A percentile compares a stretch with the other conserved stretches of the same genome.
Conservation (phyloP, 495 filamentous ascomycete genomes). For the Aspergillus campestris region DNA sequence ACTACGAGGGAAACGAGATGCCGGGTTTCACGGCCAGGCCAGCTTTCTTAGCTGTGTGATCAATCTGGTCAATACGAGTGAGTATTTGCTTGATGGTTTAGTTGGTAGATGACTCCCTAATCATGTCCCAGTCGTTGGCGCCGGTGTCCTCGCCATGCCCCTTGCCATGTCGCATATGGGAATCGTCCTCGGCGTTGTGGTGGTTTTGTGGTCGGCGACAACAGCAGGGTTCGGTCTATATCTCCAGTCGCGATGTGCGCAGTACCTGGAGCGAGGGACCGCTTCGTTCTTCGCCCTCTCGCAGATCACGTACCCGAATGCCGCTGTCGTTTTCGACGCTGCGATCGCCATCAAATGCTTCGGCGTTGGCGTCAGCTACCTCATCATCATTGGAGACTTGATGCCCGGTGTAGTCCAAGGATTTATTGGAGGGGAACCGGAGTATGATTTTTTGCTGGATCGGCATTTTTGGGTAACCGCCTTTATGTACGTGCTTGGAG, state of each 20-base stretch:
- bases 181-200: slow-evolving; percentile 68
- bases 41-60: slow-evolving; percentile 87
- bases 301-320: slow-evolving; percentile 94
- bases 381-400: slow-evolving; percentile 96
- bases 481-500: slow-evolving; percentile 59
- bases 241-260: slow-evolving; percentile 83
- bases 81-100: slow-evolving; percentile 12
- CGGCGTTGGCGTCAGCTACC: slow-evolving; percentile 89
- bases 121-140: slow-evolving; percentile 64
- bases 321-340: slow-evolving; percentile 88
- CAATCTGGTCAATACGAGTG: slow-evolving; percentile 88
- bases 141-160: slow-evolving; percentile 91
- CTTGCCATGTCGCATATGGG: slow-evolving; percentile 87
- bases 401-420: slow-evolving; percentile 92
- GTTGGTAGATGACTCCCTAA: slow-evolving; percentile 2
- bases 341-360: slow-evolving; percentile 98
- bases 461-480: slow-evolving; percentile 97
- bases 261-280: slow-evolving; percentile 78
- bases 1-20: slow-evolving; percentile 42
- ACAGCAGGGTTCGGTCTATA: slow-evolving; percentile 91
- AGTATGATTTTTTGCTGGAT: slow-evolving; percentile 67
- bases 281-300: slow-evolving; percentile 87
- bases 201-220: slow-evolving; percentile 84
- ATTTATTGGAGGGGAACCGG: slow-evolving; percentile 52
- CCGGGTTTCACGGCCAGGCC: slow-evolving; percentile 56